Evolutionary conservation across 139 green algal species (phyloP).

Genomic region (Chara braunii): DNA sequence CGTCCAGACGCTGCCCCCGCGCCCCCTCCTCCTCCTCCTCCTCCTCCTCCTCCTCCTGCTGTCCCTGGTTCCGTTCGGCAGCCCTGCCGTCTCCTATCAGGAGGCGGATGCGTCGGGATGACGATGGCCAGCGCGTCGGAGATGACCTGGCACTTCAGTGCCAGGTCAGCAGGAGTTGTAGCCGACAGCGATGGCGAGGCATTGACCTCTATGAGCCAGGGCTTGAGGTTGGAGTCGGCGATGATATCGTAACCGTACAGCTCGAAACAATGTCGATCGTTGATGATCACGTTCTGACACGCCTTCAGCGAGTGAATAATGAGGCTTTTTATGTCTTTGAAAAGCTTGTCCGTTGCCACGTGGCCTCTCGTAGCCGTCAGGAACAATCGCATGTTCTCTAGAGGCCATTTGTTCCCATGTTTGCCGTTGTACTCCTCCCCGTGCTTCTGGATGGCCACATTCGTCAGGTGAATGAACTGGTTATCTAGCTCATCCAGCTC

Average conservation of each 20-base stretch:
- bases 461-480: conserved; percentile 47
- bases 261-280: conserved; percentile 71
- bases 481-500: conserved; percentile 38
- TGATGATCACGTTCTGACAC: conserved; percentile 59
- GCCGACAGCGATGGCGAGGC: not conserved
- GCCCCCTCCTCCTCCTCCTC: too few relatives aligned
- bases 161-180: too few relatives aligned
- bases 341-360: not conserved
- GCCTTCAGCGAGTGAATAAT: conserved; percentile 13
- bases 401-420: conserved; percentile 13
- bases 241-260: conserved; percentile 66
- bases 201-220: conserved; percentile 59
- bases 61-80: too few relatives aligned
- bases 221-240: conserved; percentile 53
- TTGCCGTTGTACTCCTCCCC: conserved; percentile 40
- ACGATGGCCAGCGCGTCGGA: too few relatives aligned
- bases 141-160: too few relatives aligned
- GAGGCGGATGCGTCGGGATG: too few relatives aligned
- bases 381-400: too few relatives aligned
- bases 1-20: too few relatives aligned
- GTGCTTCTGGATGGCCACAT: conserved; percentile 50
- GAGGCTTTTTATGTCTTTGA: conserved; percentile 7
- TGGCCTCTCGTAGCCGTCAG: conserved; percentile 1
- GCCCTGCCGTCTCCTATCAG: too few relatives aligned
- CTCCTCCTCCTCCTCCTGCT: too few relatives aligned